Evolutionary conservation across 768 basidiomycete species (phyloP).

Genomic region (Calocybe gangraenosa): DNA sequence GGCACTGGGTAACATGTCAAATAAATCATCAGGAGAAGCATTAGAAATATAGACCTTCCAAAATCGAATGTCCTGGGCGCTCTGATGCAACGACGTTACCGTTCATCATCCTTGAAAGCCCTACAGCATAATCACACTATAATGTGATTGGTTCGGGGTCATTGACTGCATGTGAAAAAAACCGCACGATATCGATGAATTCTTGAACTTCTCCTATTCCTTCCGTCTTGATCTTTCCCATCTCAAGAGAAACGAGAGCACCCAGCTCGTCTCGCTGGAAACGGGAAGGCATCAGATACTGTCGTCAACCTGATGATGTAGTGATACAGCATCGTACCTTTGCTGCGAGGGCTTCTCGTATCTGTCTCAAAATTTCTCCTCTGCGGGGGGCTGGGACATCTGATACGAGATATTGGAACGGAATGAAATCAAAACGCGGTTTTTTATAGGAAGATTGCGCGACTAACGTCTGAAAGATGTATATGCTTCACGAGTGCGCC

Average conservation of each 20-base stretch:
- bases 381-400: slow-evolving; percentile 81
- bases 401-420: too few species aligned
- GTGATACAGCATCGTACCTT: slow-evolving; percentile 47
- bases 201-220: slow-evolving; percentile 94
- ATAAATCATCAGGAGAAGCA: slow-evolving; percentile 9
- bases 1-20: slow-evolving; percentile 55
- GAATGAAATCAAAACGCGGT: slow-evolving; percentile 3
- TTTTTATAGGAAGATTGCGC: not conserved
- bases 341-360: slow-evolving; percentile 72
- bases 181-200: slow-evolving; percentile 86
- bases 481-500: slow-evolving; percentile 72
- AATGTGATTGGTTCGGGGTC: slow-evolving; percentile 9
- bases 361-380: slow-evolving; percentile 85
- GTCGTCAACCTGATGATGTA: slow-evolving; percentile 10
- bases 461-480: slow-evolving; percentile 52
- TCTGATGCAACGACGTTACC: slow-evolving; percentile 86
- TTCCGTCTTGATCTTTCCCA: slow-evolving; percentile 90
- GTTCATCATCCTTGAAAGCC: slow-evolving; percentile 92
- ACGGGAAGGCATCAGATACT: not conserved
- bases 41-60: slow-evolving; percentile 58
- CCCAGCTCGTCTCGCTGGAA: slow-evolving; percentile 72
- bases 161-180: slow-evolving; percentile 1
- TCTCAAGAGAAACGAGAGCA: slow-evolving; percentile 79
- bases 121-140: slow-evolving; percentile 93
- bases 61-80: slow-evolving; percentile 84